Percentiles rank a stretch among this genome's conserved stretches.
phyloP scores from a whole-genome alignment of 192 early-diverging fungal genomes.

The Coemansia sp. region DNA sequence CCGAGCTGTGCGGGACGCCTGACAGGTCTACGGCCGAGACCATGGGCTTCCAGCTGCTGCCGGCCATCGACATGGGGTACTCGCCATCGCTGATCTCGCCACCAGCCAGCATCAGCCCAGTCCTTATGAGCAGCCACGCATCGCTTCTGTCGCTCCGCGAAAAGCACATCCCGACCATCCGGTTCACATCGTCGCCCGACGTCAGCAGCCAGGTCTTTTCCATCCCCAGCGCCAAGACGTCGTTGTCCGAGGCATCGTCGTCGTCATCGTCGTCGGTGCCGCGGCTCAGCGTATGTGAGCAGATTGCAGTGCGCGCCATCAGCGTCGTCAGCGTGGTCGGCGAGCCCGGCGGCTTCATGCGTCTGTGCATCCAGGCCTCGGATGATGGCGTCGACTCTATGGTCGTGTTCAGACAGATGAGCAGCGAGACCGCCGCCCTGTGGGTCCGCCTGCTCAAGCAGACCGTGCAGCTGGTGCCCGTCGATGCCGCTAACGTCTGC shows the following conservation, averaged over 20 bases:
- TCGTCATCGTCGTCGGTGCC: not conserved
- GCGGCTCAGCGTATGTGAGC: constrained; percentile 22
- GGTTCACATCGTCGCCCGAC: constrained; percentile 25
- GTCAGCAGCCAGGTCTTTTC: constrained; percentile 6
- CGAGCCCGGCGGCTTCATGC: constrained; percentile 31
- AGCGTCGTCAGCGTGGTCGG: constrained; percentile 32
- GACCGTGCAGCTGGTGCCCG: constrained; percentile 21
- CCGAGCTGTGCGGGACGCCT: not conserved
- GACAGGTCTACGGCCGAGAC: not conserved
- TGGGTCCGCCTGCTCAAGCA: constrained; percentile 46
- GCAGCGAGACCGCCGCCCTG: constrained; percentile 27
- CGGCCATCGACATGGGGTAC: constrained; percentile 30
- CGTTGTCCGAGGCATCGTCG: not conserved
- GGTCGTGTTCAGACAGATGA: constrained; percentile 25
- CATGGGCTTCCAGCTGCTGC: constrained; percentile 31
- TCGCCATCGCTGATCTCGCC: constrained; percentile 24
- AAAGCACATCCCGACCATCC: constrained; percentile 15
- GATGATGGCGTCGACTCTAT: constrained; percentile 12
- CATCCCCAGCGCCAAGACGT: not conserved
- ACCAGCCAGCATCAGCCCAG: constrained; percentile 5
- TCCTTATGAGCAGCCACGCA: constrained; percentile 28
- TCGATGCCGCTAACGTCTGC: constrained; percentile 14
- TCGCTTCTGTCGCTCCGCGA: constrained; percentile 48
- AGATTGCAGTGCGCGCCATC: constrained; percentile 20
- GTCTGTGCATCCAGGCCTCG: constrained; percentile 34